phyloP scores from a whole-genome alignment of 1,284 basidiomycete species.

The Microbotryum intermedium region DNA sequence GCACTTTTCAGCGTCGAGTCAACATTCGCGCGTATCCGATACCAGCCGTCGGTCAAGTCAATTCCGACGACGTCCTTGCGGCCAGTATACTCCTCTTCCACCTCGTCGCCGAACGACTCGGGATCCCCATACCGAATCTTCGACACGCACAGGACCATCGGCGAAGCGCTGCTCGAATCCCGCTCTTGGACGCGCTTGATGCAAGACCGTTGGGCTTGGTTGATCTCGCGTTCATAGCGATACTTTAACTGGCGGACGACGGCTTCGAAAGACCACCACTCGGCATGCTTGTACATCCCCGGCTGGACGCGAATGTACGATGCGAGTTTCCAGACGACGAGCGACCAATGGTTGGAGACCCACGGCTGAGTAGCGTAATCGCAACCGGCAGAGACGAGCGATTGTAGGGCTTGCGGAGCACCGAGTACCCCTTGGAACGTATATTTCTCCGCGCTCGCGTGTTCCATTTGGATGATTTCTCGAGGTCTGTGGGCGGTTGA shows the following conservation, averaged over 20 bases:
- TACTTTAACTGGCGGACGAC: constrained; percentile 76
- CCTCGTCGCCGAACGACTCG: constrained; percentile 38
- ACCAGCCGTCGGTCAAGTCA: constrained; percentile 96
- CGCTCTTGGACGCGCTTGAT: constrained; percentile 66
- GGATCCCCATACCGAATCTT: constrained; percentile 52
- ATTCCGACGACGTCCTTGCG: constrained; percentile 43
- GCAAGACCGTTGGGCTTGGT: constrained; percentile 66
- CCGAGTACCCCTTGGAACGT: no score
- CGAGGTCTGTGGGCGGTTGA: no score
- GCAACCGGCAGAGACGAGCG: no score
- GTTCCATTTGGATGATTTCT: neutral
- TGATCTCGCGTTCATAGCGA: constrained; percentile 82
- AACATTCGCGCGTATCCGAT: constrained; percentile 61
- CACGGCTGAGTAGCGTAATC: constrained; percentile 59
- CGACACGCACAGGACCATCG: constrained; percentile 79
- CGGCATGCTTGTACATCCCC: constrained; percentile 46
- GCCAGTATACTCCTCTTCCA: neutral
- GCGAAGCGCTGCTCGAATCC: constrained; percentile 59
- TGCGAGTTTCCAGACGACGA: constrained; percentile 91
- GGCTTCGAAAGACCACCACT: constrained; percentile 65
- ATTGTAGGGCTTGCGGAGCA: no score
- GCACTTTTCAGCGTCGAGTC: constrained; percentile 56
- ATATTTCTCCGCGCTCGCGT: no score
- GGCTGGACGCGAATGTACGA: constrained; percentile 69
- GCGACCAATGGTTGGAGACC: constrained; percentile 83